Evolutionary conservation across 2,329 filamentous ascomycete genomes (phyloP).

Genomic region (Fusarium proliferatum): DNA sequence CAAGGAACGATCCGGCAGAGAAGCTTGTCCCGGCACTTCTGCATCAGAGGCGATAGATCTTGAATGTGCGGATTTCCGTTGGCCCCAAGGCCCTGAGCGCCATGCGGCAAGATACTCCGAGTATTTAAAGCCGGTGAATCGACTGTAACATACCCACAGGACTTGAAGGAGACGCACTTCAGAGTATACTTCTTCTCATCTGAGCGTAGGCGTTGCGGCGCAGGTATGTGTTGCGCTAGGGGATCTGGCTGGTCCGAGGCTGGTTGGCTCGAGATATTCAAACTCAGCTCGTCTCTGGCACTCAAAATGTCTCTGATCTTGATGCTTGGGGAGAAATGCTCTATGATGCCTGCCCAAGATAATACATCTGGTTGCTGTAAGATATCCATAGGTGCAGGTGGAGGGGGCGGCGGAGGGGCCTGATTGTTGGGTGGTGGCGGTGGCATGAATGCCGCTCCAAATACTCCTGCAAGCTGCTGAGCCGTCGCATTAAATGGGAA

Average conservation of each 20-base stretch:
- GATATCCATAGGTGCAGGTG: slow-evolving; percentile 11
- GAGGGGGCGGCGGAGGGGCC: background rate
- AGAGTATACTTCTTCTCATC: slow-evolving; percentile 49
- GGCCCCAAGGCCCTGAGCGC: slow-evolving; percentile 36
- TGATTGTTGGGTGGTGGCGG: slow-evolving; percentile 1
- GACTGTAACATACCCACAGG: slow-evolving; percentile 69
- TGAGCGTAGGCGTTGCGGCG: slow-evolving; percentile 25
- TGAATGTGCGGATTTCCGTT: slow-evolving; percentile 40
- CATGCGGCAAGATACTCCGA: slow-evolving; percentile 47
- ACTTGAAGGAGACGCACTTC: slow-evolving; percentile 62
- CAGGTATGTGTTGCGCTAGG: slow-evolving; percentile 40
- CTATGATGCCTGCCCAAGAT: slow-evolving; percentile 57
- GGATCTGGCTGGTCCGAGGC: slow-evolving; percentile 10
- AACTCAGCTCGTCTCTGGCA: slow-evolving; percentile 5
- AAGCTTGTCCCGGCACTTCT: slow-evolving; percentile 51
- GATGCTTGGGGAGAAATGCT: slow-evolving; percentile 54
- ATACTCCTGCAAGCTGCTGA: slow-evolving; percentile 3
- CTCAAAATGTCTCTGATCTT: slow-evolving; percentile 46
- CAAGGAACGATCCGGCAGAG: slow-evolving; percentile 50
- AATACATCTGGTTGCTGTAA: slow-evolving; percentile 48
- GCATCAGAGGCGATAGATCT: slow-evolving; percentile 48
- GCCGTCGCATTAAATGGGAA: background rate
- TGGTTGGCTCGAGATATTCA: background rate
- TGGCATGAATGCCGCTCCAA: background rate
- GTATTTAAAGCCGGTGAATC: slow-evolving; percentile 51